phyloP scores from a whole-genome alignment of 108 stramenopile species.

The Conticribra weissflogii region DNA sequence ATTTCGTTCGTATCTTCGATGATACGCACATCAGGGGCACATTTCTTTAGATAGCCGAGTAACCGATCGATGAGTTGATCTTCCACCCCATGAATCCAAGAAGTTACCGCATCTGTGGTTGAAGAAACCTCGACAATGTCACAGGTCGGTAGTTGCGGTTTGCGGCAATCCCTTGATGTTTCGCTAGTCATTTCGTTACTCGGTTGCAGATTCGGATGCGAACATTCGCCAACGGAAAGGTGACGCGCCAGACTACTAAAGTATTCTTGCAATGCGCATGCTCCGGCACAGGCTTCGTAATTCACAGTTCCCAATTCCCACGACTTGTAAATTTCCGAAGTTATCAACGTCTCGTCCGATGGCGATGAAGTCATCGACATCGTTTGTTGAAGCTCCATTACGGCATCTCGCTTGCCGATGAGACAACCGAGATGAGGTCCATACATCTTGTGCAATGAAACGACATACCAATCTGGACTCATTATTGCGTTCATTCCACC shows the following conservation, averaged over 20 bases:
- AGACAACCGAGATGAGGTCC: conserved; percentile 82
- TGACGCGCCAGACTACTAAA: conserved; percentile 30
- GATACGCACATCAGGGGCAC: conserved; percentile 28
- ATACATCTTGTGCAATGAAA: conserved; percentile 82
- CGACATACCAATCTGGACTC: conserved; percentile 77
- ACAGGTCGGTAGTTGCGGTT: too few relatives aligned
- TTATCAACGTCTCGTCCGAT: background rate
- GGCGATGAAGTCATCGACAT: background rate
- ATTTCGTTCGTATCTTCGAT: conserved; percentile 37
- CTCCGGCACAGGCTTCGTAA: conserved; percentile 83
- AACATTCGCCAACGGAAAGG: too few relatives aligned
- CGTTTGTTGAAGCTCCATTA: conserved; percentile 8
- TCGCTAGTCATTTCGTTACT: background rate
- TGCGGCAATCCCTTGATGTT: too few relatives aligned
- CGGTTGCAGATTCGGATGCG: conserved; percentile 4
- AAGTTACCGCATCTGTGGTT: too few relatives aligned
- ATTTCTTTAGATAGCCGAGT: conserved; percentile 18
- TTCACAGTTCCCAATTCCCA: conserved; percentile 77
- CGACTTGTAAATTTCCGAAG: conserved; percentile 16
- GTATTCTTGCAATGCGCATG: conserved; percentile 63
- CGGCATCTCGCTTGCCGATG: conserved; percentile 28
- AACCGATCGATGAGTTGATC: conserved; percentile 9
- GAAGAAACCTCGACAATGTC: too few relatives aligned
- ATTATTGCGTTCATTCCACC: conserved; percentile 12
- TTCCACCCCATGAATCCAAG: conserved; percentile 25